Conservation (phyloP, 352 stramenopile genomes). For the Thalassiosira ordinaria region DNA sequence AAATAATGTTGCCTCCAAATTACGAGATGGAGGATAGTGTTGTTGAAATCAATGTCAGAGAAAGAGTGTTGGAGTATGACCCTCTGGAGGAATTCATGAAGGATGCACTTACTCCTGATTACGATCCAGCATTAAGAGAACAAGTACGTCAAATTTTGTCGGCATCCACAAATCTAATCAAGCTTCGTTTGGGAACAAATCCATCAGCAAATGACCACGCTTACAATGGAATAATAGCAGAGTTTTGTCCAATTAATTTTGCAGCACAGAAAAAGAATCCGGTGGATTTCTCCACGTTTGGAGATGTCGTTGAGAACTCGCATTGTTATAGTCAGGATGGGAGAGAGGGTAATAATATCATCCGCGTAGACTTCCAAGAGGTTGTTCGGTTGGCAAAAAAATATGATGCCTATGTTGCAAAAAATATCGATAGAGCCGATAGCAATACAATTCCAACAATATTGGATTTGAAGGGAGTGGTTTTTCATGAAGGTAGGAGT, state of each 20-base stretch:
- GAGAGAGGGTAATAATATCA: slow-evolving; percentile 8
- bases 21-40: not conserved
- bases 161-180: slow-evolving; percentile 37
- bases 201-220: slow-evolving; percentile 23
- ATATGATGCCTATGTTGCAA: slow-evolving; percentile 42
- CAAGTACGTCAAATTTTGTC: slow-evolving; percentile 32
- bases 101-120: slow-evolving; percentile 11
- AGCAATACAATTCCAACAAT: slow-evolving; percentile 17
- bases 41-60: not conserved
- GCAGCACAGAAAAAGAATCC: slow-evolving; percentile 59
- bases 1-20: too few species aligned
- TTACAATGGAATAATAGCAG: slow-evolving; percentile 36
- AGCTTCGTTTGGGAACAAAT: slow-evolving; percentile 18
- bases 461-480: slow-evolving; percentile 77
- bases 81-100: slow-evolving; percentile 5
- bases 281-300: slow-evolving; percentile 72
- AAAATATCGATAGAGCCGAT: slow-evolving; percentile 15
- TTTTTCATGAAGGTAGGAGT: slow-evolving; percentile 89
- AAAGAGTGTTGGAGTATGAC: not conserved
- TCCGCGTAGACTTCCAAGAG: slow-evolving; percentile 58
- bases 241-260: slow-evolving; percentile 73
- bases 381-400: slow-evolving; percentile 54
- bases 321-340: too few species aligned
- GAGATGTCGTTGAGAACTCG: slow-evolving; percentile 57
- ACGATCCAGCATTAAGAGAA: not conserved